Base-by-base conservation (phyloP, 768 basidiomycete species). In the Tylopilus cervinicoccineus region DNA sequence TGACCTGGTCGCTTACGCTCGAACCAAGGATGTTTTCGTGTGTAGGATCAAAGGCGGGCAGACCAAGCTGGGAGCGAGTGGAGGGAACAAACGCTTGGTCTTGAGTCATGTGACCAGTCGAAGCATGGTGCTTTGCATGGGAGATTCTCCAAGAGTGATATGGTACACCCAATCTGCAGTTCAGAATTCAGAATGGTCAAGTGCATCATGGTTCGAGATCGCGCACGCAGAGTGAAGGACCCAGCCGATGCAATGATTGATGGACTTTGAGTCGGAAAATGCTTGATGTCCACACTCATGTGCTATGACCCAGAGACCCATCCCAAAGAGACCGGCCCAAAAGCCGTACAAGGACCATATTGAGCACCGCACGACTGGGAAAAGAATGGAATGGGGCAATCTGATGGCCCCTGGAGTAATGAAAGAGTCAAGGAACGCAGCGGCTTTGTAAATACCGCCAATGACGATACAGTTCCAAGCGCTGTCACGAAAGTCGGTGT, bases 231-330 rank as follows among this genome's bases (percentile, higher is more conserved):
- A 95, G 69, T 97, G 95, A 27, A 97, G 76, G 51, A 95, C 62
- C 86, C 88, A 95, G 11, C 95, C 95, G 48, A 93, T 88, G 38
- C 81, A 70, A 76, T 97, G 90, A 76, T 98, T 98, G 70, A 96
- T 77, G 26, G 74, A 65, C 74, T 94, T 95, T 45, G 85, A 93
- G 56, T 93, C 84, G 2, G 93, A 97, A 76, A 92, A 99, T 0
- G 90, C 88, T 67, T 95, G 93, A 68, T 99, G 95, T 26, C 95
- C 95, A 58, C 91, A 93, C 70, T 97, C 93, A 63, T 95, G 93
- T 38, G 86, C 93, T 51, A 95, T 74, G 55, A 93, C 86, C 95
- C 95, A 97, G 43, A 97, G 73, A 51, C 95, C 95, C 17, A 94
- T 97, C 5, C 77, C 85, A 51, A 93, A 88, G 26, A 95, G 80